Conservation (phyloP, 75 land plant genomes). For the Pinus albicaulis region DNA sequence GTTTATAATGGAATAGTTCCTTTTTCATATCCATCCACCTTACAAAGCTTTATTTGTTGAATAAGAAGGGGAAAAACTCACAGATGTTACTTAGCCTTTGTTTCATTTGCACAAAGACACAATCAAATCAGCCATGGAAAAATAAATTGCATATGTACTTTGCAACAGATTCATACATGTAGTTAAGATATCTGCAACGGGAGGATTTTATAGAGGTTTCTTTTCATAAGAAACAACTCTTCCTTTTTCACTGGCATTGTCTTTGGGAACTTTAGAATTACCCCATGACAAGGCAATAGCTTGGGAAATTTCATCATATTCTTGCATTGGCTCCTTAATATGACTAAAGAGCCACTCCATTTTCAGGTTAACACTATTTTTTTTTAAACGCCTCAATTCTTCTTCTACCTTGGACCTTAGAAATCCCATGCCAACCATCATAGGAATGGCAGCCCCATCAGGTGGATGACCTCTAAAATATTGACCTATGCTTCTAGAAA, state of each 20-base stretch:
- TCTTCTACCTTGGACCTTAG: slow-evolving; percentile 87
- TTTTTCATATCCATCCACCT: slow-evolving; percentile 49
- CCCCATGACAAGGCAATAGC: slow-evolving; percentile 94
- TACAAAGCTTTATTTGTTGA: slow-evolving; percentile 67
- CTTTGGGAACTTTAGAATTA: slow-evolving; percentile 51
- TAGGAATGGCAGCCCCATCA: slow-evolving; percentile 79
- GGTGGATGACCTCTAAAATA: slow-evolving; percentile 60
- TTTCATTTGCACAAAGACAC: slow-evolving; percentile 77
- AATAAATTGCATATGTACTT: slow-evolving; percentile 71
- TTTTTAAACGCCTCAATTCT: slow-evolving; percentile 73
- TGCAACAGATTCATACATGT: too few species aligned
- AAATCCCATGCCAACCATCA: slow-evolving; percentile 97
- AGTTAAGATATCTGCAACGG: too few species aligned
- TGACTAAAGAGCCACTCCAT: too few species aligned
- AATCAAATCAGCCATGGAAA: slow-evolving; percentile 79
- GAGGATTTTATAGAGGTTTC: too few species aligned
- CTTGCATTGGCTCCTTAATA: too few species aligned
- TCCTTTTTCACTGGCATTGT: too few species aligned
- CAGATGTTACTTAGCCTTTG: slow-evolving; percentile 77
- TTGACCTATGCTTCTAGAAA: slow-evolving; percentile 28
- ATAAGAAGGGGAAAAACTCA: too few species aligned
- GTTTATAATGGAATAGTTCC: too few species aligned
- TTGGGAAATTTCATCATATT: slow-evolving; percentile 90
- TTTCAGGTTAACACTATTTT: slow-evolving; percentile 94
- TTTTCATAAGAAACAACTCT: too few species aligned